A percentile compares a stretch with the other conserved stretches of the same genome.
These are phyloP conservation scores for Liquidambar formosana DNA, from an alignment of 164 flowering plant species.

Conservation along the genomic window DNA sequence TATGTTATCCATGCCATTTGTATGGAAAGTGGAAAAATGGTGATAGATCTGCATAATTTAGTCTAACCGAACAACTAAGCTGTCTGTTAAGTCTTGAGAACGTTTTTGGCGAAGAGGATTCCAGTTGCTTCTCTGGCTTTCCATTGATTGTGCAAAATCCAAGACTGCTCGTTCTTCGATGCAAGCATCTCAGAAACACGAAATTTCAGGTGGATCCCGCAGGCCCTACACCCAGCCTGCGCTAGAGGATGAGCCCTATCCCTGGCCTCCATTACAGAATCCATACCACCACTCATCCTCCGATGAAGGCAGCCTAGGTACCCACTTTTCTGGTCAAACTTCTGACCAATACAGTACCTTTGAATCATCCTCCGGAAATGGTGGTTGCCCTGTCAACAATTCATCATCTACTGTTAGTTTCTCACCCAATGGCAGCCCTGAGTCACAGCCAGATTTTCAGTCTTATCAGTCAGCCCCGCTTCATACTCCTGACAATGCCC, in stretches of 20 bases:
- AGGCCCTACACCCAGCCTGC: constrained; percentile 26
- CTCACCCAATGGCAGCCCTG: constrained; percentile 46
- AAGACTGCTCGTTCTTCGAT: constrained; percentile 18
- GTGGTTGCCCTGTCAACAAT: constrained; percentile 23
- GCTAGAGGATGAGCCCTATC: constrained; percentile 28
- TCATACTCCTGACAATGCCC: constrained; percentile 39
- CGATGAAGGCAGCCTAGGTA: constrained; percentile 28
- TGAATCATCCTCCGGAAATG: constrained; percentile 48
- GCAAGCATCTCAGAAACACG: constrained; percentile 37
- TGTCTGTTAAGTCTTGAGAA: not conserved
- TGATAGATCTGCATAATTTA: not conserved
- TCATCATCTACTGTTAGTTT: constrained; percentile 52
- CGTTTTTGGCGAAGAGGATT: not conserved
- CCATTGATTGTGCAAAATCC: constrained; percentile 6
- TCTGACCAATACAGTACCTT: constrained; percentile 43
- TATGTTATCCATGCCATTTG: not conserved
- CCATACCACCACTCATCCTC: constrained; percentile 25
- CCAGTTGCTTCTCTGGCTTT: not conserved
- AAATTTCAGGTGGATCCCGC: constrained; percentile 18
- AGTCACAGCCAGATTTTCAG: constrained; percentile 42
- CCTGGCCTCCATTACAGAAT: constrained; percentile 22
- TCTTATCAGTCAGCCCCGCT: constrained; percentile 35
- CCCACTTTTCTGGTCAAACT: constrained; percentile 17
- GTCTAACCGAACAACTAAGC: not conserved
- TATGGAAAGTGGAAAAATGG: not conserved